Evolutionary conservation across 1,284 basidiomycete genomes (phyloP).

Genomic region (Trichosporon ovoides): DNA sequence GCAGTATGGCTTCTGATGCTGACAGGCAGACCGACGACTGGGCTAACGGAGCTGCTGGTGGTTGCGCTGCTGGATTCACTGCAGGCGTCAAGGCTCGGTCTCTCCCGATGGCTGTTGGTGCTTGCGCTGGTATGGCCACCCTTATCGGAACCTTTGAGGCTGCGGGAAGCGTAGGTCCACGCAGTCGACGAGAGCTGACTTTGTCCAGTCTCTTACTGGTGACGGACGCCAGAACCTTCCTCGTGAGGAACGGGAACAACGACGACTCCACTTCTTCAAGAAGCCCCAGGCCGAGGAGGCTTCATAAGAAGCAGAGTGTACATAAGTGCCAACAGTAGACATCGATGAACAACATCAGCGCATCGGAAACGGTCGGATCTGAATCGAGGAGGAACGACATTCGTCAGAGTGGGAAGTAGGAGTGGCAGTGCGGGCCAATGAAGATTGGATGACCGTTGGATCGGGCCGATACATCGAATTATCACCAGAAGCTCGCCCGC

Average conservation of each 20-base stretch:
- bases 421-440: not conserved
- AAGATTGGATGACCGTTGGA: not conserved
- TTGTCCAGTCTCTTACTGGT: conserved; percentile 30
- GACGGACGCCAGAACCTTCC: conserved; percentile 37
- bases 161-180: conserved; percentile 55
- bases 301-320: conserved; percentile 11
- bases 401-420: not conserved
- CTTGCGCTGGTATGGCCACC: conserved; percentile 72
- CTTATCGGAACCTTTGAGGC: conserved; percentile 79
- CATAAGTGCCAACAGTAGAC: conserved; percentile 17
- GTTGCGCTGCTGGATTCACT: conserved; percentile 87
- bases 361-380: not conserved
- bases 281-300: conserved; percentile 39
- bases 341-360: conserved; percentile 19
- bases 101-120: conserved; percentile 72
- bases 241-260: conserved; percentile 50
- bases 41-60: conserved; percentile 77
- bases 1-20: not conserved
- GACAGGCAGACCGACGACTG: conserved; percentile 61
- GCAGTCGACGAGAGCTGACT: not conserved
- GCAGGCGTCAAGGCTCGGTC: conserved; percentile 81
- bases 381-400: not conserved
- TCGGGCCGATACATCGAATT: too few species aligned
- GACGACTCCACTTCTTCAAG: conserved; percentile 52
- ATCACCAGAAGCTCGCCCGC: too few species aligned